These are phyloP conservation scores for Marasmius fiardii DNA, from an alignment of 1,284 basidiomycete species.

Conservation along the genomic window DNA sequence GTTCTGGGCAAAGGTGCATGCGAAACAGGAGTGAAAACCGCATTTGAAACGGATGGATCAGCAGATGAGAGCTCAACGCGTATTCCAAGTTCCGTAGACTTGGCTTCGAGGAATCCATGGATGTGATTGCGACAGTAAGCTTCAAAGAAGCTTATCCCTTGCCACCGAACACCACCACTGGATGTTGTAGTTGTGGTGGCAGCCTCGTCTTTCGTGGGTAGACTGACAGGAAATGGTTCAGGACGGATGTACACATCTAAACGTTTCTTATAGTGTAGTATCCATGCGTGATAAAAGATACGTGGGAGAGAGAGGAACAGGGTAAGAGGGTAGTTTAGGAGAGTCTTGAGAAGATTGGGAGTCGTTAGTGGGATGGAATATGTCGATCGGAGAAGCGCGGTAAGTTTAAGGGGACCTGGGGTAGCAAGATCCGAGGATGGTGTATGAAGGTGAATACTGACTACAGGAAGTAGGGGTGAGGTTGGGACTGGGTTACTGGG, in stretches of 20 bases:
- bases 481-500: not conserved
- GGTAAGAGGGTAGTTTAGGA: constrained; percentile 49
- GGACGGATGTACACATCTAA: constrained; percentile 65
- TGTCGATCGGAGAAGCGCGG: constrained; percentile 40
- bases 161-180: constrained; percentile 5
- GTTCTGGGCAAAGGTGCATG: too few relatives aligned
- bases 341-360: constrained; percentile 23
- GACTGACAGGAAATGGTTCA: constrained; percentile 39
- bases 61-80: not conserved
- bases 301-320: constrained; percentile 59
- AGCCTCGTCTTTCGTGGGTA: not conserved
- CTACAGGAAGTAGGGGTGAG: constrained; percentile 22
- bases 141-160: not conserved
- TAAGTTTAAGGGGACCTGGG: constrained; percentile 45
- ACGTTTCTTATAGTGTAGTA: constrained; percentile 62
- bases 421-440: constrained; percentile 13
- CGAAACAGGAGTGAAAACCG: not conserved
- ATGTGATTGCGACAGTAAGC: not conserved
- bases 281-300: constrained; percentile 66
- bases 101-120: not conserved
- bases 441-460: constrained; percentile 42
- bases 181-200: constrained; percentile 2
- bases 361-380: constrained; percentile 40
- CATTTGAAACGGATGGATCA: not conserved
- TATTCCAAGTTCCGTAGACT: not conserved